Base-by-base conservation (phyloP, 108 stramenopile genomes). In the Cyclotella atomus region DNA sequence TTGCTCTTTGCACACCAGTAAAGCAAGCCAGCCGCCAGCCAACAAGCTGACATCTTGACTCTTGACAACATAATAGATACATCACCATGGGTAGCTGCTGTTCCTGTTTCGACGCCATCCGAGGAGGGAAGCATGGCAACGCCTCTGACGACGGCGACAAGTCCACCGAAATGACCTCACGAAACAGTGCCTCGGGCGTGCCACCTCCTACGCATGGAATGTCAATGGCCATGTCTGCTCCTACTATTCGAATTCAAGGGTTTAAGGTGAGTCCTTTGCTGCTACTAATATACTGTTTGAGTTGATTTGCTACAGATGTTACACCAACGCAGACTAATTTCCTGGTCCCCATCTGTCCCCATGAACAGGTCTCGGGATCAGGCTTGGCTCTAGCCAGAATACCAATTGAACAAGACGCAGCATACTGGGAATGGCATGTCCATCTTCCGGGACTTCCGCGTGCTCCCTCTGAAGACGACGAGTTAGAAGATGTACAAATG, bases 371-470 rank as follows among this genome's bases (percentile, higher is more conserved):
- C 8, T 85, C 87, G 2, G 93, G 93, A 23, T 65, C 64, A 7
- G 93, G 93, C 2, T 66, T 94, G 4, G 93, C 89, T 1, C 45
- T 94, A 46, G 86, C 81, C 2, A 84, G 76, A 24, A 83, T 86
- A 14, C 62, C 86, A 7, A 73, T 94, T 67, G 93, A 94, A 54
- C 93, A 94, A 77, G 93, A 94, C 82, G 84, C 89, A n/a, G 90
- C 93, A 14, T 94, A 94, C 66, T 94, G 93, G 93, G 93, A 94
- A 79, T 91, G 82, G 82, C 88, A 91, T 62, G 76, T 94, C 24
- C 46, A 77, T 21, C 21, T 79, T 23, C 78, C 80, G 6, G 68
- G 75, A 19, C 65, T 69, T 32, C 68, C 74, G 15, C 68, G 60
- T 53, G n/a, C 41, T 61, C 70, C 63, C n/a, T 71, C 71, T 28